phyloP scores from a whole-genome alignment of 108 stramenopile genomes.

The Skeletonema costatum region DNA sequence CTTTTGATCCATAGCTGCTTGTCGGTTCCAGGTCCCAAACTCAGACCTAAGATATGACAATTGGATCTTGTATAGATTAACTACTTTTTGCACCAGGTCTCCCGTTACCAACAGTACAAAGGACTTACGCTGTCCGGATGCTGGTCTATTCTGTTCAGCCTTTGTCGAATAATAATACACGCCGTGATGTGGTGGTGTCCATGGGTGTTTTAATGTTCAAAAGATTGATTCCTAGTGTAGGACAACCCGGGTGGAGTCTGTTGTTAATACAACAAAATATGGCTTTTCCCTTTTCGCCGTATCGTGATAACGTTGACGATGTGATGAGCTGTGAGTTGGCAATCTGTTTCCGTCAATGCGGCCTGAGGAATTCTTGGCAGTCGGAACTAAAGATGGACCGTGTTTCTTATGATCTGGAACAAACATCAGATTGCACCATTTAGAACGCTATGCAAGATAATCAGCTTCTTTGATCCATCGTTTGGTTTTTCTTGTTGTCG shows the following conservation, averaged over 20 bases:
- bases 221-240: background rate
- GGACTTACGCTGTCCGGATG: too few relatives aligned
- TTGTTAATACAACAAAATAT: background rate
- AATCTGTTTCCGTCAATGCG: background rate
- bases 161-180: too few relatives aligned
- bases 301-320: too few relatives aligned
- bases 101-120: too few relatives aligned
- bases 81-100: too few relatives aligned
- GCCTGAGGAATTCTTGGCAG: background rate
- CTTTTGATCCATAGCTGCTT: background rate
- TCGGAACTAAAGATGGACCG: background rate
- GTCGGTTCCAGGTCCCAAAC: background rate
- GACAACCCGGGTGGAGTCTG: background rate
- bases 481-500: background rate
- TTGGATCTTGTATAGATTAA: background rate
- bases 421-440: too few relatives aligned
- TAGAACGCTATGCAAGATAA: background rate
- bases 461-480: background rate
- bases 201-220: background rate
- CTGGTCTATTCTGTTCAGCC: too few relatives aligned
- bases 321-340: background rate
- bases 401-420: background rate
- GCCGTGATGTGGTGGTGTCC: background rate
- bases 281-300: background rate
- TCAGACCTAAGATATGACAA: background rate